phyloP scores from a whole-genome alignment of 495 filamentous ascomycete genomes.

The Geopyxis carbonaria region DNA sequence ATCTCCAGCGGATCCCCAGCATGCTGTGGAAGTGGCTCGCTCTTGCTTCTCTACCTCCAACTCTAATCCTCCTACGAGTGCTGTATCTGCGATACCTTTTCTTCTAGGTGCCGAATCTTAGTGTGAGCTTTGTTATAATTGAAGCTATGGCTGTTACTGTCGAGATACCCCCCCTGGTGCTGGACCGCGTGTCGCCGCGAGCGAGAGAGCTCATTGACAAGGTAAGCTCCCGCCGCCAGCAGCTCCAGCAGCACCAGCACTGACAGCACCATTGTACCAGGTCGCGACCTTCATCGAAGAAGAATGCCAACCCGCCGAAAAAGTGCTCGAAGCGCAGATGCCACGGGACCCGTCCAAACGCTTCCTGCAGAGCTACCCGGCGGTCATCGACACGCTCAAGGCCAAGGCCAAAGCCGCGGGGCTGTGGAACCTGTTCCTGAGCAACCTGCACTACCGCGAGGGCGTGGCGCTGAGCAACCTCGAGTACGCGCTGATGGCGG shows the following conservation, averaged over 20 bases:
- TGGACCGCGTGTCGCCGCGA: slow-evolving; percentile 17
- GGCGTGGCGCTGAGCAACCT: slow-evolving; percentile 81
- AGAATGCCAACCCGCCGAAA: slow-evolving; percentile 40
- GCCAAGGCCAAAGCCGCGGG: slow-evolving; percentile 64
- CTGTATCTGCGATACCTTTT: too few species aligned
- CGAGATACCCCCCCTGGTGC: slow-evolving; percentile 20
- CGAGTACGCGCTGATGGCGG: slow-evolving; percentile 87
- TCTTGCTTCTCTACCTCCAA: too few species aligned
- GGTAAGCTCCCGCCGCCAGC: neutral
- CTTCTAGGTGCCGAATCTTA: too few species aligned
- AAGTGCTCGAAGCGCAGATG: slow-evolving; percentile 14
- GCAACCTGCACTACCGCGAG: slow-evolving; percentile 84
- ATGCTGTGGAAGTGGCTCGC: too few species aligned
- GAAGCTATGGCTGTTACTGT: too few species aligned
- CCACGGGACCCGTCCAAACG: slow-evolving; percentile 18
- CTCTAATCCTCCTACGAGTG: too few species aligned
- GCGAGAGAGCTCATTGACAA: slow-evolving; percentile 23
- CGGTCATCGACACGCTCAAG: slow-evolving; percentile 78
- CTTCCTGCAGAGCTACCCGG: slow-evolving; percentile 44
- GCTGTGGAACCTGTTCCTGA: slow-evolving; percentile 96
- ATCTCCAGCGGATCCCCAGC: too few species aligned
- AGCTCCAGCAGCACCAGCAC: neutral
- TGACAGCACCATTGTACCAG: slow-evolving; percentile 29
- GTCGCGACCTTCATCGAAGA: slow-evolving; percentile 94
- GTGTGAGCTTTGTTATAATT: too few species aligned